A percentile compares a stretch with the other conserved stretches of the same genome.
Conservation (phyloP, 106 monocot genomes). For the Apostasia ramifera region DNA sequence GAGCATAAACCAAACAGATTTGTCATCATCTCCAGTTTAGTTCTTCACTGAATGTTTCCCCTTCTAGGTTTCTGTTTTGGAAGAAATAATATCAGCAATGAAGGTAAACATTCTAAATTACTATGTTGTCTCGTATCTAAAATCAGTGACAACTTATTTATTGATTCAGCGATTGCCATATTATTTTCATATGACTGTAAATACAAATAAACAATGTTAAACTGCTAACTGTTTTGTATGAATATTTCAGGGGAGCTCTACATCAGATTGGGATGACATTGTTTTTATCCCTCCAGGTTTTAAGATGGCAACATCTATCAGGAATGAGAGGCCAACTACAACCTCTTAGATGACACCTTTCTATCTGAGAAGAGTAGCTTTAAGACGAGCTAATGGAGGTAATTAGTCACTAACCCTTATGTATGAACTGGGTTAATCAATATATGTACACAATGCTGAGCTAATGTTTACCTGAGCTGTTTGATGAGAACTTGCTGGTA, state of each 20-base stretch:
- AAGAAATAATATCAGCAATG: constrained; percentile 66
- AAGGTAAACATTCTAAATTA: constrained; percentile 33
- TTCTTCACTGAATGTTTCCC: not conserved
- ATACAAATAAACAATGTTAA: not conserved
- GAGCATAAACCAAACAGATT: no score
- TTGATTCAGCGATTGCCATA: no score
- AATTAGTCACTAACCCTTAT: no score
- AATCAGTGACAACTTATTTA: not conserved
- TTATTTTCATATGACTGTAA: no score
- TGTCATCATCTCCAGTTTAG: not conserved
- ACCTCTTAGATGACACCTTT: not conserved
- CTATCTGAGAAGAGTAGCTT: no score
- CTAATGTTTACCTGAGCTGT: no score
- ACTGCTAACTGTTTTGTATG: not conserved
- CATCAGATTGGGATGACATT: constrained; percentile 72
- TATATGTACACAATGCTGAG: no score
- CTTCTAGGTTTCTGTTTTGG: constrained; percentile 53
- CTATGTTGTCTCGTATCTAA: not conserved
- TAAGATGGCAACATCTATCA: constrained; percentile 16
- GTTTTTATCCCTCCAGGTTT: constrained; percentile 93
- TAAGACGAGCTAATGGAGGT: no score
- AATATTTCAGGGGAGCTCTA: constrained; percentile 41
- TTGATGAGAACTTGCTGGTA: no score
- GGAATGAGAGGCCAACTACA: not conserved
- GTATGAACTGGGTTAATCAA: no score